Evolutionary conservation across 768 basidiomycete genomes (phyloP), one percentile per base, ranked within the genome.

Genomic region (Scleroderma bovista): DNA sequence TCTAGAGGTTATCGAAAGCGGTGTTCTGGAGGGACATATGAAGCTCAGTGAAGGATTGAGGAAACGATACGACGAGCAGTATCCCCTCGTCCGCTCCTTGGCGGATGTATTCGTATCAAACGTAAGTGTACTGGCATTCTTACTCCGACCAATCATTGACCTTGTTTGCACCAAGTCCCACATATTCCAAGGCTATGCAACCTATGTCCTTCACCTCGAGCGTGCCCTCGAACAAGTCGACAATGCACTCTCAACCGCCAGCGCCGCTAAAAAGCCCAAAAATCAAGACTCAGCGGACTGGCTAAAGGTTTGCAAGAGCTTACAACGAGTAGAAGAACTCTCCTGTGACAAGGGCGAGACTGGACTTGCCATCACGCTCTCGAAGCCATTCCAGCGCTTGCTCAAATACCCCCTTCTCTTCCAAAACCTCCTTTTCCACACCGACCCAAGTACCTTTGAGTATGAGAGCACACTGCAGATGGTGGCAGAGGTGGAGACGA

Each of bases 351-450:
- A 87, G 61, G 94, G 93, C 50, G 95, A 97, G 72, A 93, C 91
- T 1, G 93, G 93, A 3, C 76, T 99, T 48, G 88, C 92, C 32
- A 99, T 99, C 64, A 91, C 91, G 0, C 75, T 98, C 10, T 94
- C 92, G 17, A 98, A 98, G 65, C 95, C 96, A 2, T 96, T 99
- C 72, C 95, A 98, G 63, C 82, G 95, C 37, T 75, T 99, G 31
- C 81, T 96, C 63, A 98, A 98, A 67, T 96, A 98, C 67, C 96
- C 96, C 4, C 78, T 99, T 31, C 80, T 99, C 42, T 97, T 98
- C 72, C 96, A 99, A 70, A 97, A 96, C 66, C 78, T 97, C 15
- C 81, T 98, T 48, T 97, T 88, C 71, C 91, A 93, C 69, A 96
- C 95, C 16, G 96, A 99, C 59, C 93, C 96, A 2, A 93, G 91